Conservation (phyloP, 305 asterid species). For the Fraxinus albicans region DNA sequence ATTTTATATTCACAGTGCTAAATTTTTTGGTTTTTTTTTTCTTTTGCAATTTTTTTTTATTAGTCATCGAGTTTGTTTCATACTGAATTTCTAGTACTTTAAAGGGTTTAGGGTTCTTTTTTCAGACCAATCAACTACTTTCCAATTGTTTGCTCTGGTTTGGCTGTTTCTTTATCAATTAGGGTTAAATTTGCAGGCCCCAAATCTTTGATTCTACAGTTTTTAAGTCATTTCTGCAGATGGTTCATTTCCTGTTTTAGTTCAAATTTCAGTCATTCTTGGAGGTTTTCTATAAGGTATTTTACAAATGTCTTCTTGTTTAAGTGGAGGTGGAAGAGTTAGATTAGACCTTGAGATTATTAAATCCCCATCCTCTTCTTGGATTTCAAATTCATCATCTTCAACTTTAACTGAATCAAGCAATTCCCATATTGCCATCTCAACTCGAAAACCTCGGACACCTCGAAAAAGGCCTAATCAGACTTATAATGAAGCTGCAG, state of each 20-base stretch:
- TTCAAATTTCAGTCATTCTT: not conserved
- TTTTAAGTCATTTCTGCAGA: not conserved
- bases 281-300: not conserved
- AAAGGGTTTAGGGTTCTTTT: conserved; percentile 34
- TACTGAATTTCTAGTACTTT: conserved; percentile 23
- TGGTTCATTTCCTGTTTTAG: conserved; percentile 1
- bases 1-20: not conserved
- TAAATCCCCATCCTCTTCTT: conserved; percentile 44
- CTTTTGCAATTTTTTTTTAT: not conserved
- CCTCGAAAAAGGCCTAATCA: conserved; percentile 94
- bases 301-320: conserved; percentile 41
- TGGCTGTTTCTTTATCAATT: not conserved
- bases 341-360: conserved; percentile 42
- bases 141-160: not conserved
- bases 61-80: conserved; percentile 22
- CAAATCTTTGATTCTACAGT: not conserved
- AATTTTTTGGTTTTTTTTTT: conserved; percentile 23
- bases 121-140: not conserved
- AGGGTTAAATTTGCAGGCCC: not conserved
- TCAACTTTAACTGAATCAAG: conserved; percentile 86
- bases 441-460: conserved; percentile 79
- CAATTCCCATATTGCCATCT: conserved; percentile 61
- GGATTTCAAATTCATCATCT: conserved; percentile 56
- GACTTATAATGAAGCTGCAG: conserved; percentile 83
- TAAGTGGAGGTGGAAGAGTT: conserved; percentile 46